Evolutionary conservation across 148 eudicot genomes (phyloP), one percentile per base, ranked within the genome.

Genomic region (Vaccinium corymbosum): DNA sequence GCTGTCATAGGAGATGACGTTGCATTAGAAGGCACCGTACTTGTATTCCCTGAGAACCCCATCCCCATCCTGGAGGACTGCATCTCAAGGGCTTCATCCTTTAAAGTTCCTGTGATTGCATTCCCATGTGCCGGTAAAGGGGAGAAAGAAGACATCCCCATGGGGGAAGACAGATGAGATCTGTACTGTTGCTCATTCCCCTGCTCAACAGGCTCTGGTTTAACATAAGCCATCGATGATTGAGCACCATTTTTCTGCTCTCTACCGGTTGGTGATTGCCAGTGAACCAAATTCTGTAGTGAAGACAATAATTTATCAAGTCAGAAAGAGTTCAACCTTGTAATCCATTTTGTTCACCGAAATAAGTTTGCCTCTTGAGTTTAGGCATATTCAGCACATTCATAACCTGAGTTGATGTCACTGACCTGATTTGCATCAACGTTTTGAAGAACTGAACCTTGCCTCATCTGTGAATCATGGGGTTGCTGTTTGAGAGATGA

Each of bases 161-260:
- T 91, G 11, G 91, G 70, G 56, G 91, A 78, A 83, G 88, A 84
- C 20, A 83, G 38, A 77, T 85, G 84, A 81, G 90, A 85, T 83
- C 86, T 93, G 49, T 82, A 85, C 79, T 87, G 95, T 77, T 90
- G 90, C 74, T 93, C 95, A 87, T 81, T 89, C 76, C 89, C 79
- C 79, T 88, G 94, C 80, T 92, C 95, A 81, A 80, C 66, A 13
- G 88, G 92, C 85, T 95, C 98, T 85, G 88, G 95, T 84, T 95
- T 93, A 71, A 88, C 93, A 88, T 87, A 88, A 66, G 87, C 42
- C 87, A 84, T 81, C 35, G 95, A 86, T 22, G 91, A 86, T 61
- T 85, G 57, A 87, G 90, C 83, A 74, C 89, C 88, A 83, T 10
- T 85, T 80, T 84, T 91, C 77, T 89, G 91, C 82, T 94, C 94